Evolutionary conservation across 208 protist genomes (phyloP).

Genomic region (Wallacemonas sp.): DNA sequence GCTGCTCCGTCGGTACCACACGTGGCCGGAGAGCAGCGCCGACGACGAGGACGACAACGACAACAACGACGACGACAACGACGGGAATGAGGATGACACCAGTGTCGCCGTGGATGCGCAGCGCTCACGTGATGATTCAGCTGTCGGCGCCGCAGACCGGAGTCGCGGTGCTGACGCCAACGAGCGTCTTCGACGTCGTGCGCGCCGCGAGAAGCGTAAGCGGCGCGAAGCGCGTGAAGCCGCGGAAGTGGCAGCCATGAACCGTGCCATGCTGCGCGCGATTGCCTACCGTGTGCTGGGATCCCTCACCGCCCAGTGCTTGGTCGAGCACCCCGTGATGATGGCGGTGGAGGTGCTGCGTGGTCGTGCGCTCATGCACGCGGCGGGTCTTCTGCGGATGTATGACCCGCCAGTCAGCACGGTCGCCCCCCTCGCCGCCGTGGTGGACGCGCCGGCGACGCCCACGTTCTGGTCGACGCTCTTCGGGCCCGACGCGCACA

Average conservation of each 20-base stretch:
- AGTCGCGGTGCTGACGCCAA: neutral
- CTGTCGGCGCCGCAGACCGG: neutral
- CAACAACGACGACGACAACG: conserved; percentile 25
- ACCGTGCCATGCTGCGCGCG: conserved; percentile 50
- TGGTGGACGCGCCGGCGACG: neutral
- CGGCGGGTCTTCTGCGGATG: conserved; percentile 39
- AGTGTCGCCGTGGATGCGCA: neutral
- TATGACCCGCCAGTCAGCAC: conserved; percentile 31
- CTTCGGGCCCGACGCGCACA: neutral
- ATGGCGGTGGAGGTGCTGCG: conserved; percentile 69
- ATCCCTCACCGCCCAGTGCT: conserved; percentile 51
- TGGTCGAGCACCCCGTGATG: conserved; percentile 69
- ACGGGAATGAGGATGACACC: conserved; percentile 8
- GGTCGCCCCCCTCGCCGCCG: conserved; percentile 1
- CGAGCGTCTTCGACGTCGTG: neutral
- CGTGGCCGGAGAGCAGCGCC: conserved; percentile 12
- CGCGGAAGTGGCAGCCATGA: conserved; percentile 23
- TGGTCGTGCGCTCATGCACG: conserved; percentile 67
- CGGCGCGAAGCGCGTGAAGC: conserved; percentile 23
- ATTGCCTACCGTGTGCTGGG: conserved; percentile 75
- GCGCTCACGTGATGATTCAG: neutral
- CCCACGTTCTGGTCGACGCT: neutral
- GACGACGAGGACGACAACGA: conserved; percentile 23
- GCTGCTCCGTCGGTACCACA: conserved; percentile 63
- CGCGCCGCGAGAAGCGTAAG: conserved; percentile 6